Evolutionary conservation across 1,139 yeast genomes (phyloP).

Genomic region (Candida sp.): DNA sequence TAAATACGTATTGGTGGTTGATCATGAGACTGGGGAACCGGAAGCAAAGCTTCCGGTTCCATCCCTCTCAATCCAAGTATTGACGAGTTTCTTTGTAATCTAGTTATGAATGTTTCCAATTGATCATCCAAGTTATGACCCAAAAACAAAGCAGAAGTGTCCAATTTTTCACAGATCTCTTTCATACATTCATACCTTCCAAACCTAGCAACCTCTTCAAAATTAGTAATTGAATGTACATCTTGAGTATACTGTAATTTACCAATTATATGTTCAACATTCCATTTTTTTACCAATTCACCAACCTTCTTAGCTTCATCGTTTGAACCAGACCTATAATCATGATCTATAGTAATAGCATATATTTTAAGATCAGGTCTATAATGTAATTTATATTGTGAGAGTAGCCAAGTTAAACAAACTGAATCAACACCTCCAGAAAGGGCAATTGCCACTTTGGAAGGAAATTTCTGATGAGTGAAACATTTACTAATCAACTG

Average conservation of each 20-base stretch:
- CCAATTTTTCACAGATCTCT: slow-evolving; percentile 26
- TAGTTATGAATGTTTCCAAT: slow-evolving; percentile 61
- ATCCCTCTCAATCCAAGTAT: slow-evolving; percentile 56
- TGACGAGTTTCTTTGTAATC: slow-evolving; percentile 54
- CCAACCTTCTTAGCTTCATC: slow-evolving; percentile 48
- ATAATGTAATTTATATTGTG: slow-evolving; percentile 21
- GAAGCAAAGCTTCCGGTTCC: slow-evolving; percentile 19
- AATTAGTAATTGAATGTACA: slow-evolving; percentile 26
- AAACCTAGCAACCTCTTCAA: slow-evolving; percentile 58
- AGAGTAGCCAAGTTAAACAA: slow-evolving; percentile 52
- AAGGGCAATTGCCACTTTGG: slow-evolving; percentile 41
- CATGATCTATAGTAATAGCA: slow-evolving; percentile 61
- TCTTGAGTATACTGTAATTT: slow-evolving; percentile 28
- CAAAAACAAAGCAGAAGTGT: slow-evolving; percentile 36
- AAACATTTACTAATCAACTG: slow-evolving; percentile 12
- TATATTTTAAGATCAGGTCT: slow-evolving; percentile 27
- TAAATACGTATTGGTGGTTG: slow-evolving; percentile 19
- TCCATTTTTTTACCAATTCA: slow-evolving; percentile 29
- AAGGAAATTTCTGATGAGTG: slow-evolving; percentile 9
- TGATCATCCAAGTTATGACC: slow-evolving; percentile 78
- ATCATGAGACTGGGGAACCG: slow-evolving; percentile 18
- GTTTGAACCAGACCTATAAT: slow-evolving; percentile 42
- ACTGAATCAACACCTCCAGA: slow-evolving; percentile 87
- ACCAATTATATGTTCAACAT: slow-evolving; percentile 34
- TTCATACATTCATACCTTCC: slow-evolving; percentile 47